Percentiles rank a stretch among this genome's conserved stretches.
These are phyloP conservation scores for Stagonosporopsis vannaccii DNA, from an alignment of 2,329 filamentous ascomycete genomes.

Conservation along the genomic window DNA sequence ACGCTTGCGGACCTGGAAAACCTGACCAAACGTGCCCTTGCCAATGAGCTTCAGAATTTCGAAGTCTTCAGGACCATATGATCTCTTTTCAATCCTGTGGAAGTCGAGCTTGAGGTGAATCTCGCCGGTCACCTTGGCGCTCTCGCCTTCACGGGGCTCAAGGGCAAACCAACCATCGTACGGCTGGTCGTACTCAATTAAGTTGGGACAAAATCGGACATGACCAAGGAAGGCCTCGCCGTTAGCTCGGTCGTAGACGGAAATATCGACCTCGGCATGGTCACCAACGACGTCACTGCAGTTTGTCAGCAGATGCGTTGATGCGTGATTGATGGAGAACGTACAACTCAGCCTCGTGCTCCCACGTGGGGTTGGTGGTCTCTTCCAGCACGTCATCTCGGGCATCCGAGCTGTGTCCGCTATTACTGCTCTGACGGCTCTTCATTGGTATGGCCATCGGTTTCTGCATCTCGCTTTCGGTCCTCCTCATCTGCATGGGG, in stretches of 20 bases:
- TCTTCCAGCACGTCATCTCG: constrained; percentile 65
- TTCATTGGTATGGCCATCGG: constrained; percentile 97
- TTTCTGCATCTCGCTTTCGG: constrained; percentile 81
- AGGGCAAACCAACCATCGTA: constrained; percentile 87
- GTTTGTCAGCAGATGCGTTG: constrained; percentile 28
- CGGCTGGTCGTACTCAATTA: constrained; percentile 72
- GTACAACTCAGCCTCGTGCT: constrained; percentile 94
- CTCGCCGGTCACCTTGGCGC: constrained; percentile 80
- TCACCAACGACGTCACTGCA: constrained; percentile 89
- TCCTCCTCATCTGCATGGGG: constrained; percentile 64
- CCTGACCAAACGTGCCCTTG: constrained; percentile 97
- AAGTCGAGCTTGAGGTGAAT: constrained; percentile 87
- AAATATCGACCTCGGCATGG: constrained; percentile 89
- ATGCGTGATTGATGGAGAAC: constrained; percentile 49
- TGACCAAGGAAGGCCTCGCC: constrained; percentile 93
- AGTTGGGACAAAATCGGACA: constrained; percentile 77
- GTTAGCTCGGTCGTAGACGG: constrained; percentile 85
- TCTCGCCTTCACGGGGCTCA: constrained; percentile 79
- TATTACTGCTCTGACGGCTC: constrained; percentile 95
- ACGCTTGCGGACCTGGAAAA: constrained; percentile 97
- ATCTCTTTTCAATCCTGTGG: constrained; percentile 82
- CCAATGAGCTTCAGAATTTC: constrained; percentile 95
- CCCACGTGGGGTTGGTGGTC: constrained; percentile 89
- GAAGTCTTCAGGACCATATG: constrained; percentile 94
- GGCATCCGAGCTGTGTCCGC: constrained; percentile 72